Evolutionary conservation across 768 basidiomycete genomes (phyloP), one percentile per base, ranked within the genome.

Genomic region (Xerocomellus chrysenteron): DNA sequence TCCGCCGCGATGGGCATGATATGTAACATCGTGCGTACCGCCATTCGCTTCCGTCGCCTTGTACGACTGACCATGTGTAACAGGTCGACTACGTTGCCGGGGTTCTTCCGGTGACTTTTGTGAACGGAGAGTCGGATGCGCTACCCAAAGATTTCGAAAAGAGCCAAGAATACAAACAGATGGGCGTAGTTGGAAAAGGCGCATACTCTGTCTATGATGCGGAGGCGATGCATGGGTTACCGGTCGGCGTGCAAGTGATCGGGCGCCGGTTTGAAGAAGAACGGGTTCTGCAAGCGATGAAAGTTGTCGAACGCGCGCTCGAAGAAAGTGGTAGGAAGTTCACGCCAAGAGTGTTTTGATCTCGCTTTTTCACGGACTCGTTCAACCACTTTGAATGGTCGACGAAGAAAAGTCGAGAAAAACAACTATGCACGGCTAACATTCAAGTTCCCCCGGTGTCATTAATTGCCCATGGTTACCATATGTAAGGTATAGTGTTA

Each of bases 191-290:
- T 16, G 82, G 82, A 47, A 71, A 69, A 49, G 74, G 73, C 8
- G 77, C 78, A 0, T 85, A 83, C 60, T 65, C 74, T 0, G 75
- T 78, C 2, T 90, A 89, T 50, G 79, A 88, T 48, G 77, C 82
- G 1, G 72, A 80, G 14, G 76, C 79, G 56, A 87, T 88, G 84
- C 78, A 84, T 54, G 87, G 87, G 8, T 72, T 88, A 5, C 87
- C 88, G 0, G 65, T 90, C 2, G 85, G 86, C 2, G 81, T 88
- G 12, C 87, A 90, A 65, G 68, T 90, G 33, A 77, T 82, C 1
- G 86, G 86, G 2, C 72, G 78, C 44, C 73, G 83, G 41, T 76
- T 87, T 40, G 84, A 88, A 66, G 89, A 90, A 69, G 89, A 91
- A 70, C 84, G 84, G 64, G 87, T 87, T 3, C 59, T 90, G 8